These are phyloP conservation scores for Mariannaea sp. DNA, from an alignment of 2,329 filamentous ascomycete species.

Conservation along the genomic window DNA sequence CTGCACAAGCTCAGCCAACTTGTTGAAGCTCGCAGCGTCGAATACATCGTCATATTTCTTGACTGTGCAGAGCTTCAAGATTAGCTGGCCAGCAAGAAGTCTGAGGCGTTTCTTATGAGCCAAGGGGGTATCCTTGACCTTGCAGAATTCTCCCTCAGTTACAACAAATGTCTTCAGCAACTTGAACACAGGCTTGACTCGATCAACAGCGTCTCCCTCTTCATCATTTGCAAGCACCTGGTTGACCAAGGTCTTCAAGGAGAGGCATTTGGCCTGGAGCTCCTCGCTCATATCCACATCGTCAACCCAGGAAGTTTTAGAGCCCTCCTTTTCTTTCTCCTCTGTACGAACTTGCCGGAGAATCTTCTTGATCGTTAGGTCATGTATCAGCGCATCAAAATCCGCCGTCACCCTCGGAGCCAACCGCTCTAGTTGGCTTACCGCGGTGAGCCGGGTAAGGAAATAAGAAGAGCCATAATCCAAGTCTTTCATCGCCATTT, in stretches of 20 bases:
- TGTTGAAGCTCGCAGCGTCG: slow-evolving; percentile 75
- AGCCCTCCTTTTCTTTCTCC: slow-evolving; percentile 60
- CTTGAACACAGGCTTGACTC: slow-evolving; percentile 73
- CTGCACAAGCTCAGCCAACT: slow-evolving; percentile 79
- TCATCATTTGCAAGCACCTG: slow-evolving; percentile 69
- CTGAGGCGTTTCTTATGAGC: slow-evolving; percentile 82
- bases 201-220: slow-evolving; percentile 57
- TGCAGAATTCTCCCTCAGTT: slow-evolving; percentile 79
- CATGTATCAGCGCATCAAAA: slow-evolving; percentile 75
- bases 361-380: slow-evolving; percentile 76
- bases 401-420: slow-evolving; percentile 75
- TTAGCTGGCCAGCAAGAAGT: slow-evolving; percentile 77
- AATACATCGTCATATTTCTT: slow-evolving; percentile 79
- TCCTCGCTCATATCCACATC: slow-evolving; percentile 76
- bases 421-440: slow-evolving; percentile 77
- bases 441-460: slow-evolving; percentile 72
- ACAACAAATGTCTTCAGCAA: slow-evolving; percentile 77
- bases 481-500: slow-evolving; percentile 75
- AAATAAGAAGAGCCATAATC: slow-evolving; percentile 74
- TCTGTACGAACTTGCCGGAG: slow-evolving; percentile 71
- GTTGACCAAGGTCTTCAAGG: slow-evolving; percentile 86
- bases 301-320: slow-evolving; percentile 68
- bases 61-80: slow-evolving; percentile 81
- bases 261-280: slow-evolving; percentile 80
- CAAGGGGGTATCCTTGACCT: slow-evolving; percentile 73